Conservation (phyloP, 768 basidiomycete species). For the Serendipita sp. region DNA sequence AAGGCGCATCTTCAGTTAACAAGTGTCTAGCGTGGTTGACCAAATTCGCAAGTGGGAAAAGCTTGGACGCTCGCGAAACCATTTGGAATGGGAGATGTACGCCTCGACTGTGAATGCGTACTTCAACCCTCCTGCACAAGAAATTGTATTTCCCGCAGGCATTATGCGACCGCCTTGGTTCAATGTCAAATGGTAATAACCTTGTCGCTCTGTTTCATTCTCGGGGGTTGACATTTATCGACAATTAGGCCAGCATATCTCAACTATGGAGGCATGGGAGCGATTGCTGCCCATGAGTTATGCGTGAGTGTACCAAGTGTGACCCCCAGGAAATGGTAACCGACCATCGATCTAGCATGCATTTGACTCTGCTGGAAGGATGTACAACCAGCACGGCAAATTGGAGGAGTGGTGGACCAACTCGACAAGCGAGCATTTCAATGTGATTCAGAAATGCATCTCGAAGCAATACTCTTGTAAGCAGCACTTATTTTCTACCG, state of each 20-base stretch:
- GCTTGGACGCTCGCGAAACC: constrained; percentile 55
- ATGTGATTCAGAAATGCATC: constrained; percentile 72
- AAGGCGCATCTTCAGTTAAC: background rate
- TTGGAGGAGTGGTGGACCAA: constrained; percentile 91
- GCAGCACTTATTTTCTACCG: constrained; percentile 12
- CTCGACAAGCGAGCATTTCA: constrained; percentile 67
- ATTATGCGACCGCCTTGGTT: constrained; percentile 91
- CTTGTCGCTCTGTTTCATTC: background rate
- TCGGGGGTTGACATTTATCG: constrained; percentile 11
- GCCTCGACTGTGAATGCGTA: constrained; percentile 81
- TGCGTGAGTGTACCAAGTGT: constrained; percentile 34
- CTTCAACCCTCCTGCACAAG: constrained; percentile 55
- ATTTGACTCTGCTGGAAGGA: constrained; percentile 75
- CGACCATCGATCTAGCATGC: constrained; percentile 44
- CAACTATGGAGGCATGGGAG: constrained; percentile 83
- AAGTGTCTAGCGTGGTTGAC: constrained; percentile 35
- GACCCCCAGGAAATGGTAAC: background rate
- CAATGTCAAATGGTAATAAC: constrained; percentile 49
- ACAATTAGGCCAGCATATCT: constrained; percentile 69
- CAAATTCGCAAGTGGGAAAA: constrained; percentile 56
- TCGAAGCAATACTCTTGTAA: constrained; percentile 79
- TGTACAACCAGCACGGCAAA: constrained; percentile 84
- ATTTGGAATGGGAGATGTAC: constrained; percentile 73
- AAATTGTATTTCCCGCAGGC: constrained; percentile 95
- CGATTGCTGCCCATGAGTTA: constrained; percentile 84